phyloP scores from a whole-genome alignment of 805 yeast genomes.

The Wickerhamomyces silvicola region DNA sequence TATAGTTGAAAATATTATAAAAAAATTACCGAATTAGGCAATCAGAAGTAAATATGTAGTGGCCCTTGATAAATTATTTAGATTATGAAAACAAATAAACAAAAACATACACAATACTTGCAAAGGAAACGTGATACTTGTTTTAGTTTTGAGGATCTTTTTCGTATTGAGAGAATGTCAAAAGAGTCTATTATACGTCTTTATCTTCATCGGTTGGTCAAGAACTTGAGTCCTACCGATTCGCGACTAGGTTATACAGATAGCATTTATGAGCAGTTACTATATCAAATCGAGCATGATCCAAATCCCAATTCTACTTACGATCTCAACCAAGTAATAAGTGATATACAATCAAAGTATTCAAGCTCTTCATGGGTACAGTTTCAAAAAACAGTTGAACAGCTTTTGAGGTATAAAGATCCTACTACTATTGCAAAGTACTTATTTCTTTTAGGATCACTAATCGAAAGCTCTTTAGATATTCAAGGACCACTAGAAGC shows the following conservation, averaged over 20 bases:
- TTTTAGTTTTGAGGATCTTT: background rate
- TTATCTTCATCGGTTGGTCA: constrained; percentile 16
- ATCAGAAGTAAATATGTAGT: too few species aligned
- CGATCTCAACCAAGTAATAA: constrained; percentile 1
- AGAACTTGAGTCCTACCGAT: constrained; percentile 8
- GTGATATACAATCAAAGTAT: constrained; percentile 2
- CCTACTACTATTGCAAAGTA: constrained; percentile 30
- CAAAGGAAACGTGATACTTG: background rate
- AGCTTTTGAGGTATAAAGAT: constrained; percentile 24
- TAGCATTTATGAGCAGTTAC: constrained; percentile 12
- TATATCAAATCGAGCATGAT: constrained; percentile 14
- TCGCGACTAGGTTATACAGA: constrained; percentile 9
- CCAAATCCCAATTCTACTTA: constrained; percentile 1
- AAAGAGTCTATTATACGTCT: constrained; percentile 7
- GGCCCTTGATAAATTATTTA: too few species aligned
- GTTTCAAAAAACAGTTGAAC: constrained; percentile 28
- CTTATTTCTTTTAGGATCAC: constrained; percentile 26
- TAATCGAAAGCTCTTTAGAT: constrained; percentile 26
- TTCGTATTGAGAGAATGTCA: constrained; percentile 2
- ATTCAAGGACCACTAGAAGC: constrained; percentile 21
- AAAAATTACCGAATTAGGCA: constrained; percentile 8
- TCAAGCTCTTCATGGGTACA: constrained; percentile 23
- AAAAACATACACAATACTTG: too few species aligned
- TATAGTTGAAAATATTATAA: background rate
- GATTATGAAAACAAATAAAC: too few species aligned